Conservation (phyloP, 139 green algal genomes). For the Coelastrella sp. region DNA sequence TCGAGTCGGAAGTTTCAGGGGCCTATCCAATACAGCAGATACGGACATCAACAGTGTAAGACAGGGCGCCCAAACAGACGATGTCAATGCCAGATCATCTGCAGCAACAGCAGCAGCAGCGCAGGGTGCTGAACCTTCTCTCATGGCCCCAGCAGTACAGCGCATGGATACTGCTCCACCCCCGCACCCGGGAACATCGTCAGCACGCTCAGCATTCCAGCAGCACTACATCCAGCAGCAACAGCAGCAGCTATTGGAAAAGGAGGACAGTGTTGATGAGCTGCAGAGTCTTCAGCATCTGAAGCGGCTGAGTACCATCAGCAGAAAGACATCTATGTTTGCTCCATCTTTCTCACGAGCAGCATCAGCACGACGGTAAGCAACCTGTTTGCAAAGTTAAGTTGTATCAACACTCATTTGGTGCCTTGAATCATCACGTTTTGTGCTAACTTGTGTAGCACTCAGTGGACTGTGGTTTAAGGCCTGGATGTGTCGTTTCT, state of each 20-base stretch:
- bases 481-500: background rate
- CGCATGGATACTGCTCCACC: background rate
- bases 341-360: background rate
- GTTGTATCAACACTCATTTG: no score
- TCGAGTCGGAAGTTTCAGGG: background rate
- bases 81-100: background rate
- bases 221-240: background rate
- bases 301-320: background rate
- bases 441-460: no score
- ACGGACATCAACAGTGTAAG: slow-evolving; percentile 14
- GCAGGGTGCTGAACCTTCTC: background rate
- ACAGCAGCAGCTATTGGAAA: background rate
- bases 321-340: background rate
- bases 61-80: background rate
- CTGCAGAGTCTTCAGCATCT: background rate
- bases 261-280: background rate
- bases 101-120: background rate
- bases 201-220: no score
- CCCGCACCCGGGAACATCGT: no score
- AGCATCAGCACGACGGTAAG: background rate
- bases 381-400: background rate
- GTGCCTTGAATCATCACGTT: no score
- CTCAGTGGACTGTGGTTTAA: no score
- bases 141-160: background rate
- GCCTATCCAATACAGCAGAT: slow-evolving; percentile 8